phyloP scores from a whole-genome alignment of 768 basidiomycete species.

The Tephrocybe rancida region DNA sequence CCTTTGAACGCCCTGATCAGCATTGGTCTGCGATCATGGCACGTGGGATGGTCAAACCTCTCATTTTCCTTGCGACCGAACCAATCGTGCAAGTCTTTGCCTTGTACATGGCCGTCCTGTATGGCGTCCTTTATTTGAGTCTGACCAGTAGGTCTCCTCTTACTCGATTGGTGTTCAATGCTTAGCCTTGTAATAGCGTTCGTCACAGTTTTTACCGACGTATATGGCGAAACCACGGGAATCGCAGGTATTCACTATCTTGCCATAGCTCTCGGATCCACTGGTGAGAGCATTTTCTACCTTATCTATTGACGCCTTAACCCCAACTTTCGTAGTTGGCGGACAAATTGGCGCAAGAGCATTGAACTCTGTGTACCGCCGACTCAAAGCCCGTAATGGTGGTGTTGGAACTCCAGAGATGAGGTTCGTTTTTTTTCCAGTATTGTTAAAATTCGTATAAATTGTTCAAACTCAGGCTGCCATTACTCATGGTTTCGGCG shows the following conservation, averaged over 20 bases:
- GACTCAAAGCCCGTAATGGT: constrained; percentile 46
- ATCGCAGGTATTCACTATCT: constrained; percentile 66
- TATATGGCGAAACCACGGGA: constrained; percentile 51
- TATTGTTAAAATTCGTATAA: neutral
- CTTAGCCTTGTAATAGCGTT: constrained; percentile 39
- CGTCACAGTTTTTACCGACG: constrained; percentile 49
- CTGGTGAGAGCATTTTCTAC: constrained; percentile 36
- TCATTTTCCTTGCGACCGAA: constrained; percentile 54
- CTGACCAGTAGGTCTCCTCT: constrained; percentile 35
- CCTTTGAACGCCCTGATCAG: constrained; percentile 40
- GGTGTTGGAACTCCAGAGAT: constrained; percentile 58
- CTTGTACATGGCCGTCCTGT: constrained; percentile 60
- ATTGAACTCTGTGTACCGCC: constrained; percentile 49
- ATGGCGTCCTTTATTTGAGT: constrained; percentile 48
- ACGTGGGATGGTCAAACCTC: constrained; percentile 57
- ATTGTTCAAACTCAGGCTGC: constrained; percentile 21
- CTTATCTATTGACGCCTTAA: neutral
- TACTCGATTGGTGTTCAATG: neutral
- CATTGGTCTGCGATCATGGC: constrained; percentile 46
- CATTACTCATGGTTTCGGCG: constrained; percentile 48
- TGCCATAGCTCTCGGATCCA: constrained; percentile 56
- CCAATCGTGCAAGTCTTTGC: constrained; percentile 66
- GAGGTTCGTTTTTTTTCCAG: constrained; percentile 32
- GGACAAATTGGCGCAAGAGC: constrained; percentile 43
- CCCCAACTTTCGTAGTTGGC: constrained; percentile 25